Percentiles rank a stretch among this genome's conserved stretches.
Conservation (phyloP, 2,329 filamentous ascomycete genomes). For the Teratosphaeriaceae sp. region DNA sequence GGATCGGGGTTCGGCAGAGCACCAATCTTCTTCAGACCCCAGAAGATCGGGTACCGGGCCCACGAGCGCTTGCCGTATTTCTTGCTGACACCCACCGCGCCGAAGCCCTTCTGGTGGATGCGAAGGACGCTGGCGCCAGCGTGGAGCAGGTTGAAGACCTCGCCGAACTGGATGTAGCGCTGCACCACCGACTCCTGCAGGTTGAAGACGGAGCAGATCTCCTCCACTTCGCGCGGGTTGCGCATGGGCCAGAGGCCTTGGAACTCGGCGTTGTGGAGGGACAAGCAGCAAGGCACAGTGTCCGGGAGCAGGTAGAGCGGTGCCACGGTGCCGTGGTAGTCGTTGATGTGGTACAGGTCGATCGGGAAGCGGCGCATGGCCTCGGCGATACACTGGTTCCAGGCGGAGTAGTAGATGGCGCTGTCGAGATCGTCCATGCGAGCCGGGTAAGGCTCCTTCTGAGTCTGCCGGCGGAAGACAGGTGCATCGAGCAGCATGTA, state of each 20-base stretch:
- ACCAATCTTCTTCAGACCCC: conserved; percentile 57
- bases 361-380: conserved; percentile 56
- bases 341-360: conserved; percentile 61
- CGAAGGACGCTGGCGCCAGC: conserved; percentile 60
- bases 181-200: conserved; percentile 50
- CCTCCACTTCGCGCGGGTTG: conserved; percentile 52
- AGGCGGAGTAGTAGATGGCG: conserved; percentile 62
- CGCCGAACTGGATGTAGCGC: conserved; percentile 60
- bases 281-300: conserved; percentile 56
- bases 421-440: conserved; percentile 64
- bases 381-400: conserved; percentile 64
- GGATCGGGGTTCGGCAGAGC: conserved; percentile 61
- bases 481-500: conserved; percentile 62
- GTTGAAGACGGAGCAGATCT: conserved; percentile 61
- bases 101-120: conserved; percentile 61
- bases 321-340: conserved; percentile 58
- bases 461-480: conserved; percentile 58
- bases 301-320: conserved; percentile 59
- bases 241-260: conserved; percentile 64
- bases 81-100: conserved; percentile 60
- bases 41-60: conserved; percentile 63
- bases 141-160: conserved; percentile 63
- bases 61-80: conserved; percentile 63
- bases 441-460: conserved; percentile 57
- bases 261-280: conserved; percentile 63